Evolutionary conservation across 192 early-diverging fungal genomes (phyloP).

Genomic region (Coemansia sp.): DNA sequence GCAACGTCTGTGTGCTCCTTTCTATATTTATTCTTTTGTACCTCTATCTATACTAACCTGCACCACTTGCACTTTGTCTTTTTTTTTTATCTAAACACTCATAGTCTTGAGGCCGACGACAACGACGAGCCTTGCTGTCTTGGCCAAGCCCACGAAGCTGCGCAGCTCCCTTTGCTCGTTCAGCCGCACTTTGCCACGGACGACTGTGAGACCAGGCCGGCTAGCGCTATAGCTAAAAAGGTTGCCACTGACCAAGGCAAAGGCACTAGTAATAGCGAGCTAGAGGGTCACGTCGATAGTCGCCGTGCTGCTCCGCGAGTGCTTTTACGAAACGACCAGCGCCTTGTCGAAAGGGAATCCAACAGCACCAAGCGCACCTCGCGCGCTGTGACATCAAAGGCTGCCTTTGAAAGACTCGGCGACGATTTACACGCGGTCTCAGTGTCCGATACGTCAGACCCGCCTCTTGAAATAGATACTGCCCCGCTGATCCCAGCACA

Average conservation of each 20-base stretch:
- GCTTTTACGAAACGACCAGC: slow-evolving; percentile 1
- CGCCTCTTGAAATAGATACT: slow-evolving; percentile 5
- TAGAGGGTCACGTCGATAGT: background rate
- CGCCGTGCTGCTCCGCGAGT: background rate
- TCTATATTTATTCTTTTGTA: slow-evolving; percentile 8
- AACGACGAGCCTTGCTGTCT: slow-evolving; percentile 4
- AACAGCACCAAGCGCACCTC: background rate
- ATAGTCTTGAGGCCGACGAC: slow-evolving; percentile 12
- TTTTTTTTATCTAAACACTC: background rate
- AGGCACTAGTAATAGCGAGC: background rate
- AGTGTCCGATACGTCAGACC: background rate
- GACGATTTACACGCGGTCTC: background rate
- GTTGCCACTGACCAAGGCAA: background rate
- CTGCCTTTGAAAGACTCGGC: slow-evolving; percentile 9
- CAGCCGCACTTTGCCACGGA: background rate
- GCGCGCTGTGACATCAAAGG: background rate
- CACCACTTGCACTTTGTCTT: background rate
- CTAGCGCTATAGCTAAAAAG: background rate
- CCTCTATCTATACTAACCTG: background rate
- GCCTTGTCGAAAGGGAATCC: background rate
- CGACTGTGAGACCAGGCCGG: background rate
- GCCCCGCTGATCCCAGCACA: slow-evolving; percentile 24
- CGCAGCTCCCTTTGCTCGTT: background rate
- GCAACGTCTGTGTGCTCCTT: background rate
- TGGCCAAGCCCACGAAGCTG: background rate